Evolutionary conservation across 768 basidiomycete species (phyloP), one percentile per base, ranked within the genome.

Genomic region (Lactarius vividus): DNA sequence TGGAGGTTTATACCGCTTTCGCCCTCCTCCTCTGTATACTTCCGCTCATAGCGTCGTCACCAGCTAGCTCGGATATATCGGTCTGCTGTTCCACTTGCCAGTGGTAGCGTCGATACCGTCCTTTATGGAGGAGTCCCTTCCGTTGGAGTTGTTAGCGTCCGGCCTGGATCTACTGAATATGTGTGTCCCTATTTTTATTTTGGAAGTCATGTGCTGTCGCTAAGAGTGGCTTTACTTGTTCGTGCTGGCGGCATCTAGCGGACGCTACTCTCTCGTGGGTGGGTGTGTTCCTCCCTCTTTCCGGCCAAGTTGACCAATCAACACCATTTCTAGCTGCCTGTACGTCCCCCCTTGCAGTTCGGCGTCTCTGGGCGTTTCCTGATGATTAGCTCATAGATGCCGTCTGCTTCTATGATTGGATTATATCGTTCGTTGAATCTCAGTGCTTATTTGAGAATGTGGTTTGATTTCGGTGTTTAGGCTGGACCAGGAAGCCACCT

Each of bases 381-480:
- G 28, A 53, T 49, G 9, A 59, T 58, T 35, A 2, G 2, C 8
- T 31, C 28, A 6, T 39, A 70, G 69, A 69, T 16, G 52, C 44
- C 7, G 13, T 70, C 37, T 57, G 64, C n/a, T 57, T 70, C 42
- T 70, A 70, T 63, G 69, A 70, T 55, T 70, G 69, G 69, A 35
- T 70, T 23, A 65, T 63, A 29, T 61, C 63, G 69, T 70, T 28
- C 61, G 69, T 70, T 11, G 11, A 53, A 40, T 39, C n/a, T 33
- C 2, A 5, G 0, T 26, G 9, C 18, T 37, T 11, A 46, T 31
- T 63, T 37, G 11, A 37, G 35, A 9, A 13, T 11, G 11, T 3
- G 0, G 35, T 33, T 35, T 42, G 18, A 18, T 13, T 9, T 40
- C 16, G 26, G 42, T 20, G 26, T 37, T 29, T 26, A 69, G 68